These are phyloP conservation scores for Rhynchospora breviuscula DNA, from an alignment of 176 grass and related monocot genomes.

Conservation along the genomic window DNA sequence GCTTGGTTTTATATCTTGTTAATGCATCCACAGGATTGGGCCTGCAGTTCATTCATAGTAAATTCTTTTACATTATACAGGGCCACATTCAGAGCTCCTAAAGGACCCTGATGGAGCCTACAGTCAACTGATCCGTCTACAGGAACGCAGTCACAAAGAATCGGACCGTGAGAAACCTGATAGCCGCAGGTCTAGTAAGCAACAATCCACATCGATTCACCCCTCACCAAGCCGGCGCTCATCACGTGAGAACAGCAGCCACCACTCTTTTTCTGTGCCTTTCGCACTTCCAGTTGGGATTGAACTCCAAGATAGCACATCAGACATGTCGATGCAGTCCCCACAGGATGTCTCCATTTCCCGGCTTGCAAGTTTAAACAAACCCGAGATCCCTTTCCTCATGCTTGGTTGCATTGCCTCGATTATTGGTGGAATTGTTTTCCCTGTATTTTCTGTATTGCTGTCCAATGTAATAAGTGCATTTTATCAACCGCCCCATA, in stretches of 20 bases:
- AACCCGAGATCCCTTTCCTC: slow-evolving; percentile 66
- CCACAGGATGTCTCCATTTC: slow-evolving; percentile 60
- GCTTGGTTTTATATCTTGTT: slow-evolving; percentile 9
- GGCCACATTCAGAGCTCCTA: slow-evolving; percentile 63
- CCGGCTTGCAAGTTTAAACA: slow-evolving; percentile 78
- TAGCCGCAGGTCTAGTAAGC: slow-evolving; percentile 46
- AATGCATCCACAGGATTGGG: neutral
- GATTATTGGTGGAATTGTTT: slow-evolving; percentile 61
- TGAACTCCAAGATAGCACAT: slow-evolving; percentile 52
- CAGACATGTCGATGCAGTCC: slow-evolving; percentile 28
- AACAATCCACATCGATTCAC: slow-evolving; percentile 31
- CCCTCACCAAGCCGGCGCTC: slow-evolving; percentile 50
- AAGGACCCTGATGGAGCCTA: slow-evolving; percentile 78
- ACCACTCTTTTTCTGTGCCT: slow-evolving; percentile 64
- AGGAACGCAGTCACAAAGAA: slow-evolving; percentile 62
- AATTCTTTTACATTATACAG: slow-evolving; percentile 37
- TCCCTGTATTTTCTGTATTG: slow-evolving; percentile 68
- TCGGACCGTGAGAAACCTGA: slow-evolving; percentile 37
- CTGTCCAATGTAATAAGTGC: slow-evolving; percentile 78
- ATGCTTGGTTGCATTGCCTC: slow-evolving; percentile 69
- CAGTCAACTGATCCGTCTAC: slow-evolving; percentile 66
- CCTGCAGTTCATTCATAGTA: neutral
- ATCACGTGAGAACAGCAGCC: slow-evolving; percentile 57
- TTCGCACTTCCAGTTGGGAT: slow-evolving; percentile 51
- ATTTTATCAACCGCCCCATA: slow-evolving; percentile 66